Evolutionary conservation across 1,284 basidiomycete species (phyloP).

Genomic region (Trichosporon inkin): DNA sequence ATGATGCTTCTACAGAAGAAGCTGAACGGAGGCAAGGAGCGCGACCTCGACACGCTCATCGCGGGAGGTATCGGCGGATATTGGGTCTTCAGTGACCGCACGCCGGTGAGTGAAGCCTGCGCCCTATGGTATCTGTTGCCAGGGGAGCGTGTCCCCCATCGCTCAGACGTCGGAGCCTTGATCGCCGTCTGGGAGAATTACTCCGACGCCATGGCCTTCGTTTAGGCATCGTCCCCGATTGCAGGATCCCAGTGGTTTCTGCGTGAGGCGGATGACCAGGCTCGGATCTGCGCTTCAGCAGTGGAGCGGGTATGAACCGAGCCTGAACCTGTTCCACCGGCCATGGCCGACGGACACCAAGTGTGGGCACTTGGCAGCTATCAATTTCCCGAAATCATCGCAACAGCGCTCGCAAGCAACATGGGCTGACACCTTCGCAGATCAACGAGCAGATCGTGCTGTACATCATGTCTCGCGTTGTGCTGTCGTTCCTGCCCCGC

Average conservation of each 20-base stretch:
- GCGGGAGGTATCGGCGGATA: constrained; percentile 91
- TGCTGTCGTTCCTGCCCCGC: constrained; percentile 82
- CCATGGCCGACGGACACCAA: not conserved
- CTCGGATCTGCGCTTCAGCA: not conserved
- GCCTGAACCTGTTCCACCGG: not conserved
- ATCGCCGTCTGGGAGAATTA: not conserved
- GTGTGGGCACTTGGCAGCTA: not conserved
- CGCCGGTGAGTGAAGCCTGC: constrained; percentile 55
- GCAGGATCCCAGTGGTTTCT: not conserved
- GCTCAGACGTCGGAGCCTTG: not conserved
- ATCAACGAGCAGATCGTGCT: constrained; percentile 99
- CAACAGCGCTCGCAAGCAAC: not conserved
- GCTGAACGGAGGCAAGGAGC: constrained; percentile 73
- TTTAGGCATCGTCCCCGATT: not conserved
- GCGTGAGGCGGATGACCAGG: not conserved
- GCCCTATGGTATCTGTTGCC: not conserved
- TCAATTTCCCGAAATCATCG: not conserved
- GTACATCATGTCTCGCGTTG: constrained; percentile 84
- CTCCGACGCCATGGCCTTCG: not conserved
- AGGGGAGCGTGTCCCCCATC: not conserved
- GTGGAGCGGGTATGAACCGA: not conserved
- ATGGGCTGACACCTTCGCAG: constrained; percentile 25
- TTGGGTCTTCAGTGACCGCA: constrained; percentile 86
- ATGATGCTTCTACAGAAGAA: constrained; percentile 75
- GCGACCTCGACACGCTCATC: constrained; percentile 78